Evolutionary conservation across 2,329 filamentous ascomycete species (phyloP).

Genomic region (Septoria linicola): DNA sequence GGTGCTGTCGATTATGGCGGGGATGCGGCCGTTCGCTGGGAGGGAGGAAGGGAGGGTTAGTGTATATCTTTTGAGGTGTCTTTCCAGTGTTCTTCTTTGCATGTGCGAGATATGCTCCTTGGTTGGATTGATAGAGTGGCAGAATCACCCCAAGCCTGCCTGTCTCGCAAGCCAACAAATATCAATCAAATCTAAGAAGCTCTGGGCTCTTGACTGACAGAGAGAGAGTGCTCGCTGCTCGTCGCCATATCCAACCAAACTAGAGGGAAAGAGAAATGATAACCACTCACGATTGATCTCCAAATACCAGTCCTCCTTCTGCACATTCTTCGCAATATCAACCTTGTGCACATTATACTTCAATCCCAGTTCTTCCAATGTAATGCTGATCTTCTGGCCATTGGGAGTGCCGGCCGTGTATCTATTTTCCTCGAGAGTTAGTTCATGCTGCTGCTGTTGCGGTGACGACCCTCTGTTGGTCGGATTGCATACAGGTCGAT

Average conservation of each 20-base stretch:
- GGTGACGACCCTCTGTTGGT: background rate
- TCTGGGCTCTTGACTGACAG: background rate
- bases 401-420: slow-evolving; percentile 38
- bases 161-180: no score
- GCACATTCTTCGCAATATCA: slow-evolving; percentile 45
- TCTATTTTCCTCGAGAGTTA: slow-evolving; percentile 6
- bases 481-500: slow-evolving; percentile 5
- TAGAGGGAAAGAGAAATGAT: background rate
- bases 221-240: no score
- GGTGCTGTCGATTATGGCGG: slow-evolving; percentile 46
- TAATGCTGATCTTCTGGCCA: slow-evolving; percentile 37
- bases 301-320: slow-evolving; percentile 49
- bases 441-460: no score
- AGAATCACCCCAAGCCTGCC: no score
- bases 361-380: slow-evolving; percentile 38
- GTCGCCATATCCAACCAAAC: no score
- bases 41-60: slow-evolving; percentile 64
- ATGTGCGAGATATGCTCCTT: no score
- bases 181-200: no score
- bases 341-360: slow-evolving; percentile 40
- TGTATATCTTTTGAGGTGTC: slow-evolving; percentile 73
- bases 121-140: no score
- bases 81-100: slow-evolving; percentile 68
- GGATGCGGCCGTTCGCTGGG: slow-evolving; percentile 49
- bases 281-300: slow-evolving; percentile 43